Base-by-base conservation (phyloP, 2,329 filamentous ascomycete species). In the Lachnellula subtilissima region DNA sequence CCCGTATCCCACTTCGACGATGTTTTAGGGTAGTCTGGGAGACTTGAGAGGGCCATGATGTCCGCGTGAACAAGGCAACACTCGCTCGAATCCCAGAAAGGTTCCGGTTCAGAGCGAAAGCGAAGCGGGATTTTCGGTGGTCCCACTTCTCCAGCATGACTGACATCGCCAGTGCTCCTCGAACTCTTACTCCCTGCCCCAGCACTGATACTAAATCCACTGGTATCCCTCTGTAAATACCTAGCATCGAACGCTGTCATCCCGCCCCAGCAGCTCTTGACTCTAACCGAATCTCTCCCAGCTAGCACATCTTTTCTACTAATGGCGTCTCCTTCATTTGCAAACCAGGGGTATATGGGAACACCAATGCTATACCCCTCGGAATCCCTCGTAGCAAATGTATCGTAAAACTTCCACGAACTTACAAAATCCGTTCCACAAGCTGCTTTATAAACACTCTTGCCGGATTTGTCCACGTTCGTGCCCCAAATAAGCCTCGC, bases 211-310 rank as follows among this genome's bases (percentile, higher is more conserved):
- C 19, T 50, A 15, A 15, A 32, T 7, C 35, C 12, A 14, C 12
- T 45, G 25, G 40, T 32, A 42, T 19, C 46, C 43, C 35, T 49
- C 64, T 84, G 81, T 48, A 87, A 81, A 69, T 80, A 84, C 48
- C 73, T 72, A 1, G 81, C 84, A 65, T 86, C 79, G 70, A 85
- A 85, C 2, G 82, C 82, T 2, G 83, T 85, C 81, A 91, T 90
- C 22, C 88, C 88, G 52, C 87, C 86, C 88, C 88, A 91, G 71
- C 88, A 91, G 61, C 84, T 85, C 64, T 80, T 81, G 1, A 91
- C 87, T 8, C 83, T 79, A 1, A 91, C 87, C 0, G 86, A 81
- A 61, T 86, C 83, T 39, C 70, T 78, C 54, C 83, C 80, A 0
- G 73, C 74, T 1, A 88, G 70, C 17, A 90, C 84, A 67, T 88